Evolutionary conservation across 495 filamentous ascomycete species (phyloP).

Genomic region (Hypoxylon subgilvum): DNA sequence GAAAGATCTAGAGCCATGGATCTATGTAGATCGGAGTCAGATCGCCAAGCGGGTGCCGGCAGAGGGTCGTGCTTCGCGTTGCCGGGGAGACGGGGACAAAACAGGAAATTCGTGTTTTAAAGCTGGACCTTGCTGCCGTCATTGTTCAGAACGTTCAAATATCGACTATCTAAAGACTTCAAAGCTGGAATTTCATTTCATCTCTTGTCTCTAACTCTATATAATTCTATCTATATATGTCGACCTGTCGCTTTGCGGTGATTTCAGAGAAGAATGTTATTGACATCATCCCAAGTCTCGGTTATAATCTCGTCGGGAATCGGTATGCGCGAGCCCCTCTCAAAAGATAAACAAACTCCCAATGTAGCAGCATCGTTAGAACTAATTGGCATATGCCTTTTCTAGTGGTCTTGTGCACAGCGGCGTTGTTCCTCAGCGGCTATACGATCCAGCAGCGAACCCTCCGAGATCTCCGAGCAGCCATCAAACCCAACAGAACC

Average conservation of each 20-base stretch:
- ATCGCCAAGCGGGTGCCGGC: slow-evolving; percentile 34
- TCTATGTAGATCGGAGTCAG: slow-evolving; percentile 26
- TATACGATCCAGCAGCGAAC: slow-evolving; percentile 64
- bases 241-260: background rate
- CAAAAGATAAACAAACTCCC: background rate
- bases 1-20: too few relatives aligned
- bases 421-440: slow-evolving; percentile 58
- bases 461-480: slow-evolving; percentile 53
- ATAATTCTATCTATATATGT: slow-evolving; percentile 11
- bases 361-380: background rate
- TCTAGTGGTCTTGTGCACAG: slow-evolving; percentile 57
- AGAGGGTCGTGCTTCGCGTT: slow-evolving; percentile 17
- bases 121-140: slow-evolving; percentile 1
- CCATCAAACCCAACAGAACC: slow-evolving; percentile 48
- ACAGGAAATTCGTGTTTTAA: slow-evolving; percentile 24
- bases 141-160: background rate
- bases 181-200: slow-evolving; percentile 3
- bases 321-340: slow-evolving; percentile 45
- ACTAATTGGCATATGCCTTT: slow-evolving; percentile 10
- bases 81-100: slow-evolving; percentile 31
- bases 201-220: background rate
- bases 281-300: slow-evolving; percentile 61
- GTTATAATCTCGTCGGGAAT: slow-evolving; percentile 55
- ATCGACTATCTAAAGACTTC: background rate
- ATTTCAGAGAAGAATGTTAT: slow-evolving; percentile 47